Evolutionary conservation across 805 yeast genomes (phyloP), one percentile per base, ranked within the genome.

Genomic region (Hermanozyma aechmeae): DNA sequence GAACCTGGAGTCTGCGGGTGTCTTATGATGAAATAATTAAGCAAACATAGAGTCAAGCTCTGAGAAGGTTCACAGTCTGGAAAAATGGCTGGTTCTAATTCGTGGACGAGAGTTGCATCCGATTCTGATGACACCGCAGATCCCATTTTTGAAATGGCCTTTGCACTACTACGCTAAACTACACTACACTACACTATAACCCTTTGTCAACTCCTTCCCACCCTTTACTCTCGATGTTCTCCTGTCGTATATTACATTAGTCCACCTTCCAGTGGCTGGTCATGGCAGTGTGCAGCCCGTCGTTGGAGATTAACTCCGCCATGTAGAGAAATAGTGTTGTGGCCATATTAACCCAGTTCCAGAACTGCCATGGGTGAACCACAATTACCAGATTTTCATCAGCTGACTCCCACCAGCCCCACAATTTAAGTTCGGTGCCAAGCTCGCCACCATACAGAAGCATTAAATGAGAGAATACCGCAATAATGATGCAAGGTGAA

Each of bases 261-360:
- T 61, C 63, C 16, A 61, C 50, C 35, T 57, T 50, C 68, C 68
- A 62, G 43, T 62, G 68, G 39, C 61, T 58, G 5, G 68, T 61
- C 37, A 62, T 47, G 13, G 63, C 60, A 19, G 56, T 49, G 23
- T 33, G 35, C 13, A 53, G 32, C 24, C 47, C 43, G 19, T 46
- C 46, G 36, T 56, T 54, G 12, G 66, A 64, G 40, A 76, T 54
- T 35, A 89, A 61, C 56, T 89, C 98, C 26, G 81, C 63, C 17
- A 79, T 76, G 53, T 89, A 89, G 16, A 92, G 62, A n/a, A 75
- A 60, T 32, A 92, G 58, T 8, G 94, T 81, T 30, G 79, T 69
- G 40, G 79, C 76, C 63, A 89, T 82, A 50, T 89, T 89, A 34
- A 83, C 72, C 97, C 97, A 89, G 45, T 87, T 84, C 97, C 98